phyloP scores from a whole-genome alignment of 257 asterid genomes.

The Ehretia macrophylla region DNA sequence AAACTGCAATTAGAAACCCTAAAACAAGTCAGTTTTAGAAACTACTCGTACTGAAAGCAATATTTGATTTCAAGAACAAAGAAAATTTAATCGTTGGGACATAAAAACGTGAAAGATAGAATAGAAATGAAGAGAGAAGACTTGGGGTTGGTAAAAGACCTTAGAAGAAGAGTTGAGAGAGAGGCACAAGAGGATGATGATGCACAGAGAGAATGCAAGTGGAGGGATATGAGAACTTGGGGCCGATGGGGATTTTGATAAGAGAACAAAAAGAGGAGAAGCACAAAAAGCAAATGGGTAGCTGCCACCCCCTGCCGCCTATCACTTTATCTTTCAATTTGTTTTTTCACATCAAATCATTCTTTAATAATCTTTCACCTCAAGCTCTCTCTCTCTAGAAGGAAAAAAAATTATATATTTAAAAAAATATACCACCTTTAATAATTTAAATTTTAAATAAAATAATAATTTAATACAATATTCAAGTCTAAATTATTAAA shows the following conservation, averaged over 20 bases:
- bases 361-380: conserved; percentile 37
- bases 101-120: neutral
- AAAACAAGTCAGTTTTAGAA: conserved; percentile 2
- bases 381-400: conserved; percentile 14
- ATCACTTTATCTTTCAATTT: conserved; percentile 32
- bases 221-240: conserved; percentile 24
- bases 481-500: no score
- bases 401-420: no score
- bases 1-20: conserved; percentile 16
- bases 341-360: conserved; percentile 26
- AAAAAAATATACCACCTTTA: no score
- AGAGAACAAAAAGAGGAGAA: conserved; percentile 55
- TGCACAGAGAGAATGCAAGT: conserved; percentile 22
- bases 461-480: no score
- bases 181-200: conserved; percentile 17
- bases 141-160: conserved; percentile 32
- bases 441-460: no score
- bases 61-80: neutral
- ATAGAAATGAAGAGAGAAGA: conserved; percentile 13
- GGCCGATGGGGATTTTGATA: conserved; percentile 36
- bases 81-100: neutral
- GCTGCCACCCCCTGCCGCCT: conserved; percentile 20
- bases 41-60: neutral
- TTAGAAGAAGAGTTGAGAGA: conserved; percentile 34
- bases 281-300: conserved; percentile 34